phyloP scores from a whole-genome alignment of 2,329 filamentous ascomycete genomes.

The Fusarium praegraminearum region DNA sequence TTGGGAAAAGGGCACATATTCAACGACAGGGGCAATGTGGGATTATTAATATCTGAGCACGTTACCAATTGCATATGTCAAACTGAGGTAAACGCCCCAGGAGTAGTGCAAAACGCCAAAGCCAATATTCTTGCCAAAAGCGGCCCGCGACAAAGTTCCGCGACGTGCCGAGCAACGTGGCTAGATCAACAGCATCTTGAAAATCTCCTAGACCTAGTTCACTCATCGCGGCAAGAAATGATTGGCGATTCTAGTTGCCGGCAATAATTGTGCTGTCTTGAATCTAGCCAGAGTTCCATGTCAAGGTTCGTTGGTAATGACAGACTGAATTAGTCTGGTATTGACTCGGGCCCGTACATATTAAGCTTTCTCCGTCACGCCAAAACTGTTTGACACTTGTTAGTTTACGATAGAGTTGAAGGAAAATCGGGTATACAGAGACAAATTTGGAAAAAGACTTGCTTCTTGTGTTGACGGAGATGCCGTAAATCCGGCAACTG shows the following conservation, averaged over 20 bases:
- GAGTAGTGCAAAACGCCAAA: neutral
- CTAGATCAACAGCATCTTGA: neutral
- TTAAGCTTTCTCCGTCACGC: fast-evolving
- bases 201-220: neutral
- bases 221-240: neutral
- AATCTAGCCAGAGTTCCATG: neutral
- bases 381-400: neutral
- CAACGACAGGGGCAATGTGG: neutral
- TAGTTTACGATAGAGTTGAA: neutral
- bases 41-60: neutral
- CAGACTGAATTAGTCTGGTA: neutral
- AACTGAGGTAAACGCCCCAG: neutral
- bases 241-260: neutral
- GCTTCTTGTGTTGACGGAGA: neutral
- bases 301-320: neutral
- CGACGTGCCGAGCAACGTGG: neutral
- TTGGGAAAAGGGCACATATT: neutral
- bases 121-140: neutral
- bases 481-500: neutral
- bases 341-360: neutral
- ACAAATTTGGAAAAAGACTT: neutral
- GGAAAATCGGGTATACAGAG: neutral
- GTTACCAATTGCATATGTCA: neutral
- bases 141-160: neutral
- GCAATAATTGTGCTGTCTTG: neutral